Evolutionary conservation across 371 early-diverging fungal species (phyloP).

Genomic region (Parasitella parasitica): DNA sequence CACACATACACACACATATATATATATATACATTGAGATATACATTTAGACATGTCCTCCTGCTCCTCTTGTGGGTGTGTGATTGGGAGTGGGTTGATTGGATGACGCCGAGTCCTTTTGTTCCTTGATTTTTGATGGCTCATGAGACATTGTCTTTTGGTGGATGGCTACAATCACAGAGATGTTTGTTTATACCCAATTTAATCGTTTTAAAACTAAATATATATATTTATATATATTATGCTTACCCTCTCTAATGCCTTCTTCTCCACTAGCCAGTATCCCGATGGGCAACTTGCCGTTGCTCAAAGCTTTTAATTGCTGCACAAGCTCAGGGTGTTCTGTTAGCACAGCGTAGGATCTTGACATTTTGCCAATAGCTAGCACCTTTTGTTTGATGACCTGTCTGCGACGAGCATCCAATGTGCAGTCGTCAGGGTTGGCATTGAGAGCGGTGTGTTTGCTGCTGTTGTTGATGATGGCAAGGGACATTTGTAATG

Average conservation of each 20-base stretch:
- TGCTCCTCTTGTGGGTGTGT: conserved; percentile 12
- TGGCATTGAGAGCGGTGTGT: neutral
- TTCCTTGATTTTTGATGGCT: conserved; percentile 15
- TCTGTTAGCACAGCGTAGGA: conserved; percentile 33
- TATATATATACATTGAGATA: too few species aligned
- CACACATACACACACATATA: too few species aligned
- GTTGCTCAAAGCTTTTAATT: conserved; percentile 34
- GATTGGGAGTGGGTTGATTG: conserved; percentile 19
- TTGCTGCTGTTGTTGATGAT: conserved; percentile 7
- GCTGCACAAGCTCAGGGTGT: conserved; percentile 37
- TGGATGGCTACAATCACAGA: neutral
- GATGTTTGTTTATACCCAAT: neutral
- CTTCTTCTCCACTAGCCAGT: conserved; percentile 35
- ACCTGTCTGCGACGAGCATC: conserved; percentile 38
- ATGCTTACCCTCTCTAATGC: conserved; percentile 32
- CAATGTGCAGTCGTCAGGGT: neutral
- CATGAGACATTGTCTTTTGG: conserved; percentile 1
- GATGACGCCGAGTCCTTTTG: conserved; percentile 11
- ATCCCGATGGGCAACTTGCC: conserved; percentile 36
- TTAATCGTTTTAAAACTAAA: neutral
- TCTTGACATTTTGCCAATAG: conserved; percentile 42
- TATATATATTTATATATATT: too few species aligned
- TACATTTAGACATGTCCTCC: conserved; percentile 18
- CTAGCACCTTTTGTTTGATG: conserved; percentile 43
- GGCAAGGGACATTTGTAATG: conserved; percentile 12